Base-by-base conservation (phyloP, 2,329 filamentous ascomycete genomes). In the Penicillium sp. region DNA sequence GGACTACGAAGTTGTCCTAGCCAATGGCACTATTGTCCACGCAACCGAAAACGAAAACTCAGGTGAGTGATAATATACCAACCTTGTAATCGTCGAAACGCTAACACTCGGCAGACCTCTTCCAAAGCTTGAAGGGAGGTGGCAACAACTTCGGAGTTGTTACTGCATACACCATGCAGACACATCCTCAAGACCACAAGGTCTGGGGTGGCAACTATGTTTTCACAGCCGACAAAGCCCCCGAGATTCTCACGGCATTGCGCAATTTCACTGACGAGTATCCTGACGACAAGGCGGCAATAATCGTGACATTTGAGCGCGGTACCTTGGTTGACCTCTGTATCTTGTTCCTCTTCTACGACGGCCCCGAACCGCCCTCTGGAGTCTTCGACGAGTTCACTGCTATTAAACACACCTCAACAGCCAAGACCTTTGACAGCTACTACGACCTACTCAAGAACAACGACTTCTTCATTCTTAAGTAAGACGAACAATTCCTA, bases 321-420 rank as follows among this genome's bases (percentile, higher is more conserved):
- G 67, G 77, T 2, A 75, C 76, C 12, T 57, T 80, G 0, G 62
- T 84, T 47, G 77, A 86, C 59, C 75, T 82, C 21, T 86, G 83
- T 82, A 78, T 85, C 57, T 71, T 88, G 58, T 87, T 87, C 70
- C 68, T 85, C 37, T 87, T 86, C 74, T 88, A 87, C 69, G 83
- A 88, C 68, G 86, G 82, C 1, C 78, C 80, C 0, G 70, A 73
- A 50, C 80, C 80, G 0, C 84, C 85, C 0, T 66, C 74, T 1
- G 80, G 75, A 5, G 78, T 83, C 2, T 88, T 89, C 58, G 76
- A 80, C 56, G 80, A 81, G 56, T 88, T 88, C 69, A 79, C 80
- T 2, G 74, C 75, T 40, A 75, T 84, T 47, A 66, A 71, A 1
- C 76, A 78, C 1, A 66, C 77, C 23, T 81, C 84, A 64, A 79